Evolutionary conservation across 2,329 filamentous ascomycete species (phyloP), one percentile per base, ranked within the genome.

Genomic region (Fusarium sp.): DNA sequence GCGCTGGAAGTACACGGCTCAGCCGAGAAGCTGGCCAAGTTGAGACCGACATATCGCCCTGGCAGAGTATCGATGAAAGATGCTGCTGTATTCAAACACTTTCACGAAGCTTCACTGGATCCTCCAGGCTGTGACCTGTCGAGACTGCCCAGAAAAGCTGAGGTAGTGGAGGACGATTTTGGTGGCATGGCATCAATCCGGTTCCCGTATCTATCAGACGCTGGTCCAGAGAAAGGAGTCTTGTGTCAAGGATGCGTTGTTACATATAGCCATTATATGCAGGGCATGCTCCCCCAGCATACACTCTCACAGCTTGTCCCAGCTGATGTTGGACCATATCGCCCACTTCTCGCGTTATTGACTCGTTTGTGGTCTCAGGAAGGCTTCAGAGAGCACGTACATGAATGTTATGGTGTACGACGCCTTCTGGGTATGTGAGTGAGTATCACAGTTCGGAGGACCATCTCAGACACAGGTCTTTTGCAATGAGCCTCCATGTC

Each of bases 1-100:
- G 75, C 70, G 6, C 57, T 78, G 27, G 51, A 69, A 14, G 56
- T 76, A 20, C 74, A 79, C 43, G 74, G 74, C 12, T 76, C 73
- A 10, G n/a, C 30, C 18, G 62, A 69, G 42, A 47, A 59, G 29
- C 29, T 71, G 32, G 55, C 64, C 25, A 54, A 64, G 38, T 24
- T 65, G 55, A 66, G 59, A 20, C 68, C 64, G 22, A 69, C 40
- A 29, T 67, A 56, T 18, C 45, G 22, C 29, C 52, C 58, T 20
- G 70, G 54, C 9, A 64, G 32, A 22, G 59, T 58, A 24, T 68
- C 68, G 9, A 63, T 68, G 49, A 69, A 68, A 20, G 68, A 69
- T 20, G 53, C 69, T 40, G 68, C 63, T 27, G 55, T 71, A 43
- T 71, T 71, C 45, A 71, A 34, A 43, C 61, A 67, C 10, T 68